Evolutionary conservation across 352 stramenopile species (phyloP).

Genomic region (Pythium plurisporium): DNA sequence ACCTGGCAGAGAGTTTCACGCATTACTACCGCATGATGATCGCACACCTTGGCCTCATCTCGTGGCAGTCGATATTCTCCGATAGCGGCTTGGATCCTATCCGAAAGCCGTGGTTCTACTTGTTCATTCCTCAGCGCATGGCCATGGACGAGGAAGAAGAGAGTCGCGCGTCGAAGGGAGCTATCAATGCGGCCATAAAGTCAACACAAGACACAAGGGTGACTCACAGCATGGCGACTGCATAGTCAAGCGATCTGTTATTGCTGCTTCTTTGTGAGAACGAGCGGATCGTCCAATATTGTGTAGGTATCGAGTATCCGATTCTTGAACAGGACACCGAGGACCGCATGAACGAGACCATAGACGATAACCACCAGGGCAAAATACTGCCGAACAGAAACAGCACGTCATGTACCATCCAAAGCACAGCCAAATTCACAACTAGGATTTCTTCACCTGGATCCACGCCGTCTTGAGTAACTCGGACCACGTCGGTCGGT

Average conservation of each 20-base stretch:
- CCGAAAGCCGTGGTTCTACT: constrained; percentile 71
- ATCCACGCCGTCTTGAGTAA: constrained; percentile 66
- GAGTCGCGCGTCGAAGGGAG: background rate
- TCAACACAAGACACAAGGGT: background rate
- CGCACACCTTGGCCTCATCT: constrained; percentile 65
- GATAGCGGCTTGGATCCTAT: constrained; percentile 51
- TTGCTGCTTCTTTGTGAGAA: constrained; percentile 17
- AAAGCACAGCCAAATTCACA: background rate
- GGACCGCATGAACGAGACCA: constrained; percentile 8
- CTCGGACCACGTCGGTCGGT: constrained; percentile 51
- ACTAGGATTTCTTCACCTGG: constrained; percentile 29
- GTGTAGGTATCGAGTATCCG: constrained; percentile 20
- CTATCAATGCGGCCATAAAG: background rate
- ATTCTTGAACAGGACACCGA: constrained; percentile 17
- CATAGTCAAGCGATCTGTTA: background rate
- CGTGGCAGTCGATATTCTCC: constrained; percentile 73
- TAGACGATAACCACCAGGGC: constrained; percentile 20
- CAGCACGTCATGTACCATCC: background rate
- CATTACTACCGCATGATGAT: constrained; percentile 86
- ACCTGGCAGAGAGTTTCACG: constrained; percentile 59
- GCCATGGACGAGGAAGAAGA: constrained; percentile 38
- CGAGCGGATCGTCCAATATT: constrained; percentile 12
- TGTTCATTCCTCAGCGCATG: constrained; percentile 73
- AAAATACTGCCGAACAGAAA: constrained; percentile 19
- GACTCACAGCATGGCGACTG: no score